These are phyloP conservation scores for Coleophoma eucalyptorum DNA, from an alignment of 2,329 filamentous ascomycete species.

Conservation along the genomic window DNA sequence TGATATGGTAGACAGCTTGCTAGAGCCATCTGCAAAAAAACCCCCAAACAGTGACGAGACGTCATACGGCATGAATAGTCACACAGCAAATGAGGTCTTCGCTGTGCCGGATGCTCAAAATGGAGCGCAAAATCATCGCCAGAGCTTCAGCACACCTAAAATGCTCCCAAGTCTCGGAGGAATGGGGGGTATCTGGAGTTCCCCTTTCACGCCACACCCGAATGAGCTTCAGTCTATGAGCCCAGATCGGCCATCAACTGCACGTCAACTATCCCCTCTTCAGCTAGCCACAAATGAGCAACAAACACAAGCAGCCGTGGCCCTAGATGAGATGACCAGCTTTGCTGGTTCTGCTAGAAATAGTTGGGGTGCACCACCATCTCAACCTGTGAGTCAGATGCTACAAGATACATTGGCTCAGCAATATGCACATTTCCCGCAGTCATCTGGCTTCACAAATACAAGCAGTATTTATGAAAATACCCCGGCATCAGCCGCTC, in stretches of 20 bases:
- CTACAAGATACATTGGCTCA: constrained; percentile 18
- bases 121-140: constrained; percentile 28
- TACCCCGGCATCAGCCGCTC: constrained; percentile 31
- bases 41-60: constrained; percentile 36
- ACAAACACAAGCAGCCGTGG: constrained; percentile 14
- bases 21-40: constrained; percentile 29
- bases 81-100: constrained; percentile 47
- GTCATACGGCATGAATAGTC: constrained; percentile 52
- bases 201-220: constrained; percentile 37
- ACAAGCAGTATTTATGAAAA: constrained; percentile 47
- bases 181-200: constrained; percentile 41
- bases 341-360: constrained; percentile 2
- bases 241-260: constrained; percentile 28
- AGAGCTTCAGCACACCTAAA: constrained; percentile 14
- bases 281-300: constrained; percentile 16
- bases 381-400: constrained; percentile 14
- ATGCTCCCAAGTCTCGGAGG: constrained; percentile 33
- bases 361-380: constrained; percentile 10
- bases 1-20: constrained; percentile 54
- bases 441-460: constrained; percentile 39
- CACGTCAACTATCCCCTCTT: constrained; percentile 27
- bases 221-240: constrained; percentile 33
- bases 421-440: constrained; percentile 13
- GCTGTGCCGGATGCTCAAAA: constrained; percentile 31
- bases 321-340: constrained; percentile 21